phyloP scores from a whole-genome alignment of 345 rosid genomes.

The Brassica cretica region DNA sequence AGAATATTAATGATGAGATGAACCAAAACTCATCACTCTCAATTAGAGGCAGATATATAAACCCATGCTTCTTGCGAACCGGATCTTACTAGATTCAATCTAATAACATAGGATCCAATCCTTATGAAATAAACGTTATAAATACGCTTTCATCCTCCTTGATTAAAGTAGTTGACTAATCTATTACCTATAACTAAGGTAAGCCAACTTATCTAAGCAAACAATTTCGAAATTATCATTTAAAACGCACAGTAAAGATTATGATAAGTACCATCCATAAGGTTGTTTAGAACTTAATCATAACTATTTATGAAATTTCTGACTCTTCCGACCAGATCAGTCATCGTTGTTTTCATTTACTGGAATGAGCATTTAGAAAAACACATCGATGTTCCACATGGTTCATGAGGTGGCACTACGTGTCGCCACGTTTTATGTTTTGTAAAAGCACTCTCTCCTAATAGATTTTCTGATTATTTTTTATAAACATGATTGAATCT shows the following conservation, averaged over 20 bases:
- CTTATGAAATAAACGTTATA: neutral
- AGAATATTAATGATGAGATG: neutral
- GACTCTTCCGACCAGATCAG: too few species aligned
- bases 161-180: neutral
- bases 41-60: neutral
- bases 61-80: neutral
- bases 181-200: neutral
- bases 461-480: neutral
- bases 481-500: neutral
- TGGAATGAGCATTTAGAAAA: neutral
- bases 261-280: neutral
- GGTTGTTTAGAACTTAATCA: neutral
- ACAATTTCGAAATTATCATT: neutral
- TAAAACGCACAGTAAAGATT: too few species aligned
- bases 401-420: constrained; percentile 21
- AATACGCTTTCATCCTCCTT: neutral
- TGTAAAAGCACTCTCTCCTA: neutral
- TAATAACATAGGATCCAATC: neutral
- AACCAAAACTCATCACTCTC: neutral
- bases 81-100: neutral
- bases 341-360: too few species aligned
- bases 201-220: neutral
- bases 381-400: neutral
- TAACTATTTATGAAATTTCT: neutral
- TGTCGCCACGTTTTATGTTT: neutral